Conservation (phyloP, 2,329 filamentous ascomycete species). For the Thyridium curvatum region DNA sequence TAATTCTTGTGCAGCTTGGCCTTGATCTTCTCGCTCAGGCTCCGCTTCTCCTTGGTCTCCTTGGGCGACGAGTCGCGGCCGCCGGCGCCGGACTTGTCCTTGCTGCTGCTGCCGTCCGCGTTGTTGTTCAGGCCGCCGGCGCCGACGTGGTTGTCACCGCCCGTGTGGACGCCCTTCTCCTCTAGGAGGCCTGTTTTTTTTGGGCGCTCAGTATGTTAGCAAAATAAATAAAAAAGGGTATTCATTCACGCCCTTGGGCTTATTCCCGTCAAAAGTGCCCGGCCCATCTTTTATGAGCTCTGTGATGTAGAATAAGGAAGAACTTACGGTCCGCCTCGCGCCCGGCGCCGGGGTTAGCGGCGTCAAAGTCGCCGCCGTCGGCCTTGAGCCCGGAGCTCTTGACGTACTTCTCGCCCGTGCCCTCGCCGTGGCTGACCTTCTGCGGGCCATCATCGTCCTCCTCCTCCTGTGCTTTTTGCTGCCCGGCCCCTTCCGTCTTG, state of each 20-base stretch:
- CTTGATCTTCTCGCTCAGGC: slow-evolving; percentile 61
- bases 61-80: slow-evolving; percentile 16
- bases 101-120: slow-evolving; percentile 6
- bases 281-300: too few species aligned
- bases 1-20: slow-evolving; percentile 49
- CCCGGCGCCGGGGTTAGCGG: slow-evolving; percentile 56
- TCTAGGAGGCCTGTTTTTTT: slow-evolving; percentile 40
- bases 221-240: background rate
- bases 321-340: slow-evolving; percentile 59
- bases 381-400: slow-evolving; percentile 52
- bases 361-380: slow-evolving; percentile 65
- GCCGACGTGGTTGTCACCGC: slow-evolving; percentile 13
- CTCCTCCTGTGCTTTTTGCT: slow-evolving; percentile 9
- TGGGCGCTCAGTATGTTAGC: slow-evolving; percentile 3
- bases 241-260: background rate
- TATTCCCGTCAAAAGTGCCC: too few species aligned
- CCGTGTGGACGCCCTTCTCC: slow-evolving; percentile 38
- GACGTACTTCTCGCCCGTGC: slow-evolving; percentile 51
- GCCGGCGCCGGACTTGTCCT: slow-evolving; percentile 15
- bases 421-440: slow-evolving; percentile 28
- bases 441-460: slow-evolving; percentile 15
- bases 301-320: too few species aligned
- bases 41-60: slow-evolving; percentile 25
- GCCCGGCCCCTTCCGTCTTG: slow-evolving; percentile 1
- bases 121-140: slow-evolving; percentile 11